Percentiles rank a stretch among this genome's conserved stretches.
These are phyloP conservation scores for Pelagomonas calceolata DNA, from an alignment of 108 stramenopile species.

Conservation along the genomic window DNA sequence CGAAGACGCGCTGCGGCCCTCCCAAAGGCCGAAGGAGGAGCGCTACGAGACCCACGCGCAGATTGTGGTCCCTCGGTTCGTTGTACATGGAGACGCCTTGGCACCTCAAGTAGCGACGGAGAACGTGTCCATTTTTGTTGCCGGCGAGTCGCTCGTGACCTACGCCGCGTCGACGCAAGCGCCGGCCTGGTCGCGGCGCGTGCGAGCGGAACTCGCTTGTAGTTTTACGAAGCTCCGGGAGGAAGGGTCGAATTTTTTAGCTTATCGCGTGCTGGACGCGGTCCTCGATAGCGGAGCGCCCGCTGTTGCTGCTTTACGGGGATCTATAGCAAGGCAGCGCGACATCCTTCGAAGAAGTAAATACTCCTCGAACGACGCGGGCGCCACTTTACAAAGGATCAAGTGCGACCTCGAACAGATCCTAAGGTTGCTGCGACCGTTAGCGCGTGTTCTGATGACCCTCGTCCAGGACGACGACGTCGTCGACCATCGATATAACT, in stretches of 20 bases:
- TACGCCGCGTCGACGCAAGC: background rate
- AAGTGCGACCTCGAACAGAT: background rate
- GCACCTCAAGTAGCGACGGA: background rate
- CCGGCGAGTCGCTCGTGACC: background rate
- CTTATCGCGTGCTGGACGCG: background rate
- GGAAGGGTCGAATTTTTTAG: background rate
- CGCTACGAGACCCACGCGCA: background rate
- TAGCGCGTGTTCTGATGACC: background rate
- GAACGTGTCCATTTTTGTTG: background rate
- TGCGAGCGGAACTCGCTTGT: background rate
- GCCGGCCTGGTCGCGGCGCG: background rate
- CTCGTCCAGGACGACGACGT: background rate
- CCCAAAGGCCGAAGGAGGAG: background rate
- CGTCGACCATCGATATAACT: background rate
- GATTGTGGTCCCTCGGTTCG: background rate
- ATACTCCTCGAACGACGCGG: background rate
- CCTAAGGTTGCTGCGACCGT: background rate
- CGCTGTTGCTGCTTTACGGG: background rate
- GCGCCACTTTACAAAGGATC: background rate
- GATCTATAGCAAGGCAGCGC: background rate
- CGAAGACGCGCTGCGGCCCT: background rate
- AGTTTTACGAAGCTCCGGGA: background rate
- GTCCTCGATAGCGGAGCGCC: background rate
- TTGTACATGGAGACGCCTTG: background rate
- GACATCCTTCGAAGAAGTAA: background rate